Conservation (phyloP, 345 rosid species). For the Acer campestre region DNA sequence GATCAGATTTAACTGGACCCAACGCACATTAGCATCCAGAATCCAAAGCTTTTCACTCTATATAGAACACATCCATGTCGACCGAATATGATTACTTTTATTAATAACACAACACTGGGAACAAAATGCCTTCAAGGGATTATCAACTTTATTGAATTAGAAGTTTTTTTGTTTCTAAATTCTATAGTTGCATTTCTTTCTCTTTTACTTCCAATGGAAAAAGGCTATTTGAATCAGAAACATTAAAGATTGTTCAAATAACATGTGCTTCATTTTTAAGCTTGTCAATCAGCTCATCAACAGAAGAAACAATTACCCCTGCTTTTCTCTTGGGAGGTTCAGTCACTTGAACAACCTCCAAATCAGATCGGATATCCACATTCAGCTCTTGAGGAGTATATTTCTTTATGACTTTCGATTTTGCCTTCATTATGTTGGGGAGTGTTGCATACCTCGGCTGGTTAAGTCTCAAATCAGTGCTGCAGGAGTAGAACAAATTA, state of each 20-base stretch:
- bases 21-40: background rate
- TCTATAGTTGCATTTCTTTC: background rate
- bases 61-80: background rate
- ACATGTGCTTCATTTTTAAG: constrained; percentile 78
- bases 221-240: no score
- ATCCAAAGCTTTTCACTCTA: background rate
- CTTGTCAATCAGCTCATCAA: constrained; percentile 78
- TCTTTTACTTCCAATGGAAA: background rate
- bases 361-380: constrained; percentile 57
- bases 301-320: constrained; percentile 64
- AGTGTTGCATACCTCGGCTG: constrained; percentile 95
- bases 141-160: constrained; percentile 3
- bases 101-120: background rate
- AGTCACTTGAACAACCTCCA: constrained; percentile 67
- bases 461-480: constrained; percentile 90
- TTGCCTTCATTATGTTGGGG: constrained; percentile 95
- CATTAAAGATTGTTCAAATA: constrained; percentile 33
- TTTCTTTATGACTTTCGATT: constrained; percentile 79
- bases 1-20: background rate
- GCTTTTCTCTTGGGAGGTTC: constrained; percentile 86
- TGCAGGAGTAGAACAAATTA: constrained; percentile 34
- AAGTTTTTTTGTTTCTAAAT: background rate
- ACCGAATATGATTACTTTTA: background rate
- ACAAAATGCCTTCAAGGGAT: background rate
- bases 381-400: constrained; percentile 65